These are phyloP conservation scores for Pseudonectria buxi DNA, from an alignment of 2,329 filamentous ascomycete genomes.

Conservation along the genomic window DNA sequence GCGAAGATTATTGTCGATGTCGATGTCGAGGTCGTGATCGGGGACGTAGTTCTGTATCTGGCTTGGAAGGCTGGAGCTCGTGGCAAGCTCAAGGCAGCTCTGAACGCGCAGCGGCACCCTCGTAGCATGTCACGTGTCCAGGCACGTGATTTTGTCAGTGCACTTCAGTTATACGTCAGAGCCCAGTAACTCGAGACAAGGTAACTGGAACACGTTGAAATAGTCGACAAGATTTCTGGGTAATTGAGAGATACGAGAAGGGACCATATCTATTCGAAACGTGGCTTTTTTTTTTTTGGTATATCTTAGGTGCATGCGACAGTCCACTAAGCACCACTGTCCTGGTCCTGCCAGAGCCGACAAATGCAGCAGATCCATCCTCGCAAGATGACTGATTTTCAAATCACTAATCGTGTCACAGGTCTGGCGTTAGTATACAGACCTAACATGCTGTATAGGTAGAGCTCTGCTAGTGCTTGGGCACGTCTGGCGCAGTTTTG, in stretches of 20 bases:
- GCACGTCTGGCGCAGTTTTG: conserved; percentile 12
- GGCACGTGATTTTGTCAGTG: too few species aligned
- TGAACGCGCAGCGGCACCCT: conserved; percentile 35
- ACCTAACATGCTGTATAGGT: too few species aligned
- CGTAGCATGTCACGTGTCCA: conserved; percentile 14
- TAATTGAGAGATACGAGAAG: too few species aligned
- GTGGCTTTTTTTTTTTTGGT: too few species aligned
- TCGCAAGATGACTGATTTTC: neutral
- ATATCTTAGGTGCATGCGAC: conserved; percentile 1
- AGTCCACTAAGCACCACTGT: conserved; percentile 1
- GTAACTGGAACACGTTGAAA: too few species aligned
- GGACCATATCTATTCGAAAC: too few species aligned
- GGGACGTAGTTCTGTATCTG: conserved; percentile 17
- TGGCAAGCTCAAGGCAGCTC: conserved; percentile 40
- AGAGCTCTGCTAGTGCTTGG: conserved; percentile 11
- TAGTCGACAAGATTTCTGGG: too few species aligned
- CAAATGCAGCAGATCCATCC: neutral
- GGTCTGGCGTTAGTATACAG: too few species aligned
- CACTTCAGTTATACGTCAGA: neutral
- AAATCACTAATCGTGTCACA: too few species aligned
- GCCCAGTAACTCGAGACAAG: too few species aligned
- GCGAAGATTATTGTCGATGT: neutral
- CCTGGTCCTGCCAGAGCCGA: conserved; percentile 19
- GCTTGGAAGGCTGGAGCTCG: conserved; percentile 30
- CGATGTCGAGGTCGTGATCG: conserved; percentile 13